Conservation (phyloP, 176 grass and related monocot genomes). For the Hyparrhenia diplandra region DNA sequence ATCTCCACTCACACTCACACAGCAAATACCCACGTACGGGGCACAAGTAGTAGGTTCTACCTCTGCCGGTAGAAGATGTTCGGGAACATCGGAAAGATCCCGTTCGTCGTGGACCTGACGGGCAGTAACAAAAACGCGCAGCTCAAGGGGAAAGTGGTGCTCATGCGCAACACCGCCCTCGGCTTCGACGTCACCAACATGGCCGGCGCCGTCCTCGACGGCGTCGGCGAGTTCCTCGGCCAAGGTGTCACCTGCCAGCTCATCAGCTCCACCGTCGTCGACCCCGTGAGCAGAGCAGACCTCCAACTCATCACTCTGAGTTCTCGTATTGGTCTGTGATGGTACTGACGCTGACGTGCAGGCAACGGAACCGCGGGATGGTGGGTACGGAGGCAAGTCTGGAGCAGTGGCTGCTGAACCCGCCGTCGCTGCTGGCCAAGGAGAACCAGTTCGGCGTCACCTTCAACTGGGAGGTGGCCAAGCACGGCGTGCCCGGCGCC, state of each 20-base stretch:
- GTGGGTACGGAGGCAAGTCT: no score
- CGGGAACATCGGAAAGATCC: background rate
- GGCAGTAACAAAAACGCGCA: background rate
- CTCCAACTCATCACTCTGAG: no score
- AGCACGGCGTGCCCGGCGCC: no score
- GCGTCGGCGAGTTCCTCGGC: constrained; percentile 50
- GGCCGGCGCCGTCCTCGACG: constrained; percentile 45
- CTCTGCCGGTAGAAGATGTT: background rate
- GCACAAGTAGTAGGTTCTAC: background rate
- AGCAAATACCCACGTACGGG: background rate
- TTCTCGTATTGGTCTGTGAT: no score
- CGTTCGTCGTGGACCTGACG: background rate
- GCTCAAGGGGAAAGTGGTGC: constrained; percentile 40
- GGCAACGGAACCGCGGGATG: no score
- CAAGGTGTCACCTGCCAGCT: constrained; percentile 58
- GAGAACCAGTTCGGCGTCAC: no score
- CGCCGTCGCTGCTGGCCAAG: no score
- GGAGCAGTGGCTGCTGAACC: no score
- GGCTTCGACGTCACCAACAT: constrained; percentile 41
- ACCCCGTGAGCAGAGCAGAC: no score
- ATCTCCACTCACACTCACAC: background rate
- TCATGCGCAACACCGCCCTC: constrained; percentile 52
- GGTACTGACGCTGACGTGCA: no score
- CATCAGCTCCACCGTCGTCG: constrained; percentile 57
- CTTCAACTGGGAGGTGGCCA: no score